Base-by-base conservation (phyloP, 805 yeast species). In the Lipomyces starkeyi region DNA sequence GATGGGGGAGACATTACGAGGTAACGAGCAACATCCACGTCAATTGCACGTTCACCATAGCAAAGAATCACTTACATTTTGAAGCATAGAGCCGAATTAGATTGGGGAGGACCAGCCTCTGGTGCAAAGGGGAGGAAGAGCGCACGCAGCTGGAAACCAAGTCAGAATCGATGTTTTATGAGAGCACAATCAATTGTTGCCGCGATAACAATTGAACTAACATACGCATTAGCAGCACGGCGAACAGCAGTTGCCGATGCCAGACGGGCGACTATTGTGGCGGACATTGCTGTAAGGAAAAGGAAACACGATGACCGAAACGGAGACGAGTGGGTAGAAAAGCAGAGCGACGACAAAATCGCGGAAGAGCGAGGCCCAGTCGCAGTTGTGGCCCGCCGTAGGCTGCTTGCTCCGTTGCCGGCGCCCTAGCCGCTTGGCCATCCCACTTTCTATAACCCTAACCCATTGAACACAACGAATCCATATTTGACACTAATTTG, bases 21-120 rank as follows among this genome's bases (percentile, higher is more conserved):
- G 20, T 25, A 25, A 27, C 9, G 7, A 29, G 40, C 17, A 32
- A 20, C 37, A 8, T 14, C 57, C 56, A 52, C 27, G 52, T 6
- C 29, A 29, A 29, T 34, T 25, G 43, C 22, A 25, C 32, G n/a
- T 35, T 32, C 22, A 20, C 40, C 11, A 8, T 53, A 7, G 32
- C 17, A 27, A 25, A 20, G 2, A 34, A 47, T 34, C 17, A 70
- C 76, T 59, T 69, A 74, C 76, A 75, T 74, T 79, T 80, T 63
- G 81, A 76, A 58, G 81, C 80, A 65, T 78, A 79, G 59, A 78
- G 74, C 47, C 81, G 76, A 54, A 75, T 75, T 63, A 73, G 72
- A 60, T 64, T 64, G 22, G 73, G 71, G 65, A 70, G 70, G 72
- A 60, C 73, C 70, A 70, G 70, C 72, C 73, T 68, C 66, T 66